These are phyloP conservation scores for Postia placenta DNA, from an alignment of 768 basidiomycete genomes.

Conservation along the genomic window DNA sequence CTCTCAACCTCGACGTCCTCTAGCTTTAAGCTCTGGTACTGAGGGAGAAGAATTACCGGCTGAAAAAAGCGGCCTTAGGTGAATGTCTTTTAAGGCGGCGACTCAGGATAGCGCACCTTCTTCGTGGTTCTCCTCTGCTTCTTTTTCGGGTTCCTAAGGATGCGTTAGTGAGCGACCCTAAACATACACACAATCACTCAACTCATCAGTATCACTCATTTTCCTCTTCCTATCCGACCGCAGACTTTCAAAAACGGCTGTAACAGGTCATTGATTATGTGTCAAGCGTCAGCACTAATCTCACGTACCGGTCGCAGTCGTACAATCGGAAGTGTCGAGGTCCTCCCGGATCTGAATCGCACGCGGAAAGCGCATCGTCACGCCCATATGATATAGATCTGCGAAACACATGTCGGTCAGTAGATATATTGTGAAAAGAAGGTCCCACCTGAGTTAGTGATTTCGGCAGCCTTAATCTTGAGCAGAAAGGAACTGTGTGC, in stretches of 20 bases:
- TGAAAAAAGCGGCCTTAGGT: background rate
- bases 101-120: conserved; percentile 32
- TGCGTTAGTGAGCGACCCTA: background rate
- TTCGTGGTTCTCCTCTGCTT: conserved; percentile 49
- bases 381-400: conserved; percentile 81
- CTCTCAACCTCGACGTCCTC: conserved; percentile 54
- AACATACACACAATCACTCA: conserved; percentile 8
- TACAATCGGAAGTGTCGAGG: conserved; percentile 62
- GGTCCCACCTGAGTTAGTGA: conserved; percentile 59
- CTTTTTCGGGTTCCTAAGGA: conserved; percentile 39
- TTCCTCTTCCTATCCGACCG: conserved; percentile 69
- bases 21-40: conserved; percentile 59
- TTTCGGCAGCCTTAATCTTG: conserved; percentile 91
- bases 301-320: conserved; percentile 55
- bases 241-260: conserved; percentile 56
- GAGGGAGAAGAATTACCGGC: conserved; percentile 56
- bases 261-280: background rate
- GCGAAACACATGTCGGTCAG: conserved; percentile 1
- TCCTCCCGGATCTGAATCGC: conserved; percentile 79
- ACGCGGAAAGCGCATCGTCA: conserved; percentile 94
- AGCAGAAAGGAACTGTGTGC: conserved; percentile 85
- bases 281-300: background rate
- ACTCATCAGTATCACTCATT: conserved; percentile 58
- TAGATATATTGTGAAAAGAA: background rate
- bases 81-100: background rate